Base-by-base conservation (phyloP, 2,329 filamentous ascomycete genomes). In the Xylogone sp. region DNA sequence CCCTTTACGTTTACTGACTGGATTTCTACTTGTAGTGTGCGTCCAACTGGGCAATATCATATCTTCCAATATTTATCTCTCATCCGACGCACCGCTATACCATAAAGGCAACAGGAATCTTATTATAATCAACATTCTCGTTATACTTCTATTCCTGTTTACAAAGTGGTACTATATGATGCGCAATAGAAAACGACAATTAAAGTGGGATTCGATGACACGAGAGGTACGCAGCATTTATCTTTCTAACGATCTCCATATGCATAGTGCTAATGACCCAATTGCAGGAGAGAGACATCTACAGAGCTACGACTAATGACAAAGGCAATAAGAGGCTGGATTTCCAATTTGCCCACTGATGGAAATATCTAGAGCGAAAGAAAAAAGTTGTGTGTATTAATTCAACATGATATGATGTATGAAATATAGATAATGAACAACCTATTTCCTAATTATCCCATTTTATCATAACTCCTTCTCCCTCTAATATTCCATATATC, bases 41-140 rank as follows among this genome's bases (percentile, higher is more conserved):
- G 69, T 73, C 1, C 75, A 77, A 57, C 66, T 69, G 0, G 67
- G 69, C n/a, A 66, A 64, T 1, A 71, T 77, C 27, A 72, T 59
- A 13, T 52, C 54, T 4, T 50, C 60, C 2, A 62, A 65, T 13
- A 54, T 64, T 13, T 79, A 79, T 54, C 67, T 73, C 3, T 65
- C 73, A 2, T 66, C 72, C 18, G 75, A 78, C 52, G 69, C 69
- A 18, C 78, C 78, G 0, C 64, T 71, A 12, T 83, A 83, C 55
- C 64, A 68, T 6, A 69, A 71, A 0, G 81, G 79, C 1, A 84
- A 84, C 56, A 73, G 70, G 42, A 69, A 74, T 1, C 64, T 84
- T 2, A 70, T 83, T 13, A 76, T 62, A 0, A 73, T 84, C 21
- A 71, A 69, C 7, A 62, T 69, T 1, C 69, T 69, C 42, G 73